Base-by-base conservation (phyloP, 306 rosid genomes). In the Quercus rubra region DNA sequence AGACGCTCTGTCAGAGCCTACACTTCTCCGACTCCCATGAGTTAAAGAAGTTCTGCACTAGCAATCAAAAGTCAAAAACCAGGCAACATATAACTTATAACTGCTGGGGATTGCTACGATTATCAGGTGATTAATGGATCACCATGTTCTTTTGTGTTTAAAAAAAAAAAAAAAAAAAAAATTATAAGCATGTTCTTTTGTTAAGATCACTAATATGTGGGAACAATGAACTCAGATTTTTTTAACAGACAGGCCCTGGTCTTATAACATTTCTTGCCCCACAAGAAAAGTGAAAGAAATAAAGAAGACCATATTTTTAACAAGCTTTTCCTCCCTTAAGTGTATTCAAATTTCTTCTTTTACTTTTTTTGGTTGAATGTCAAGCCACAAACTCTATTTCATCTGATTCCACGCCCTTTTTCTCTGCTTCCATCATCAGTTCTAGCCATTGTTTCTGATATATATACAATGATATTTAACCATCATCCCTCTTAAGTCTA, bases 11-110 rank as follows among this genome's bases (percentile, higher is more conserved):
- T 25, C 72, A 7, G 80, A 77, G 70, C 31, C 30, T 13, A 67
- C 3, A 27, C 78, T 46, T 33, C 33, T 77, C 17, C 75, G 56
- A 31, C 49, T 59, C 55, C 56, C 79, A 56, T 76, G 74, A 46
- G 67, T 75, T 12, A 28, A 14, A 58, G 70, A 38, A 33, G 79
- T 74, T 66, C 92, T 88, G 78, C 70, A 79, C 14, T 73, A 64
- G 67, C 55, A 79, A 62, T 69, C 76, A 69, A 59, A 9, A 51
- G 70, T 69, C 68, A 76, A 73, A 62, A 73, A 73, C 74, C 46
- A 59, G 71, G 30, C 18, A 28, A 66, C 76, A 78, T 74, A 31
- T 52, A 78, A 77, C 55, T 80, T 61, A 38, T 51, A 49, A 51
- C 43, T 27, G 76, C 64, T 14, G n/a, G 1, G 25, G 55, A 38